Conservation (phyloP, 441 rosid species). For the Isatis lusitanica region DNA sequence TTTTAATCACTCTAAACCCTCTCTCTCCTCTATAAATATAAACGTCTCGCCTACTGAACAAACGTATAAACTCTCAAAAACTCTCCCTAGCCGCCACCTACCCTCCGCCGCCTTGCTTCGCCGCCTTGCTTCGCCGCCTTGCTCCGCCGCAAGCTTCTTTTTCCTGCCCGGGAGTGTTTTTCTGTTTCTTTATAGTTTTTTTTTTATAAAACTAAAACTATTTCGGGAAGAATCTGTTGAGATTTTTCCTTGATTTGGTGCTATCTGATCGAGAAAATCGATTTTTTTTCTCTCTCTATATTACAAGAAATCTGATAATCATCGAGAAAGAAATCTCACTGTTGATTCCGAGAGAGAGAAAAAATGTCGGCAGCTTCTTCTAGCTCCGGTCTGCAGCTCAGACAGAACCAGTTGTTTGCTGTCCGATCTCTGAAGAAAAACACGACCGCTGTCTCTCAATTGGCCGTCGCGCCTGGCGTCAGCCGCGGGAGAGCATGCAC, state of each 20-base stretch:
- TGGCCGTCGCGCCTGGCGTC: constrained; percentile 20
- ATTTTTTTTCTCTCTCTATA: not conserved
- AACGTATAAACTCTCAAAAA: constrained; percentile 7
- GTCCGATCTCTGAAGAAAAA: constrained; percentile 16
- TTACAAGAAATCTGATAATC: constrained; percentile 16
- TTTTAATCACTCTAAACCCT: not conserved
- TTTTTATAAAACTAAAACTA: not conserved
- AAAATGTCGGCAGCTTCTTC: constrained; percentile 36
- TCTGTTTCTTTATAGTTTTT: not conserved
- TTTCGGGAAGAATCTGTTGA: not conserved
- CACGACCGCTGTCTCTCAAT: constrained; percentile 22
- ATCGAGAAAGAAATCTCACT: not conserved
- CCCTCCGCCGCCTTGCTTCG: constrained; percentile 14
- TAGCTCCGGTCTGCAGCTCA: constrained; percentile 25
- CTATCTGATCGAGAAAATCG: not conserved
- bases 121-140: not conserved
- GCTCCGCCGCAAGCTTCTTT: not conserved
- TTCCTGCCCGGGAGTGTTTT: not conserved
- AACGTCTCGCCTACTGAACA: not conserved
- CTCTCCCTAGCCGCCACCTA: constrained; percentile 33
- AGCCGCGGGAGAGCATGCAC: constrained; percentile 5
- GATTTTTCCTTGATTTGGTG: not conserved
- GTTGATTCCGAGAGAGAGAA: not conserved
- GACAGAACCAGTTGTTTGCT: constrained; percentile 12
- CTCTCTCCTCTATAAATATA: constrained; percentile 30